Percentiles rank a stretch among this genome's conserved stretches.
Conservation (phyloP, 805 yeast genomes). For the Saccharomycopsis fodiens region DNA sequence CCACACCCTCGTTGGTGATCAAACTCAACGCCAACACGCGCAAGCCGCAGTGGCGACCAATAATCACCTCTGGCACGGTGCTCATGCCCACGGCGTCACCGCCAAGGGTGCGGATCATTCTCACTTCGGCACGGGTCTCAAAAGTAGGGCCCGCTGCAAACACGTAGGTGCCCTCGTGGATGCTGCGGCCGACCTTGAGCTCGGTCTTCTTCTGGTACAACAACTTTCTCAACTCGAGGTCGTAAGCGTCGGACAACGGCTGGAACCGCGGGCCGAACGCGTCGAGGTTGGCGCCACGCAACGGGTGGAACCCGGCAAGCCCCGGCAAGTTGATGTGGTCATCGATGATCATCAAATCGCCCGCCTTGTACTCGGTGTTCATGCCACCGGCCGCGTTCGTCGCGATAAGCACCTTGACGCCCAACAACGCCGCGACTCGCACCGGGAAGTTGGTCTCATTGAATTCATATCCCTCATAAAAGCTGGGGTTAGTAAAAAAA, state of each 20-base stretch:
- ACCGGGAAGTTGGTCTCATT: conserved; percentile 80
- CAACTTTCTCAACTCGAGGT: conserved; percentile 55
- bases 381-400: conserved; percentile 98
- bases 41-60: conserved; percentile 84
- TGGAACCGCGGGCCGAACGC: conserved; percentile 80
- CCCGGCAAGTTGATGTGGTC: conserved; percentile 94
- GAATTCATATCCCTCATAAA: conserved; percentile 86
- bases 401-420: conserved; percentile 56
- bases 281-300: conserved; percentile 79
- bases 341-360: conserved; percentile 83
- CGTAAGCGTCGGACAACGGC: conserved; percentile 87
- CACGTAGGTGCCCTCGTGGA: conserved; percentile 83
- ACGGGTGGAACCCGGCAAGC: conserved; percentile 77
- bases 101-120: conserved; percentile 62
- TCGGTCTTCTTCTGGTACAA: conserved; percentile 48
- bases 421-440: conserved; percentile 61
- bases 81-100: conserved; percentile 98
- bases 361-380: conserved; percentile 58
- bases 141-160: conserved; percentile 92
- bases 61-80: conserved; percentile 92
- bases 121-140: conserved; percentile 88
- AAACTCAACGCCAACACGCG: conserved; percentile 77
- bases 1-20: conserved; percentile 78
- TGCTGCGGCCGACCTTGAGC: conserved; percentile 42
- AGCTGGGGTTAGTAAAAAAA: conserved; percentile 24